Evolutionary conservation across 306 rosid genomes (phyloP), one percentile per base, ranked within the genome.

Genomic region (Dalbergia oliveri): DNA sequence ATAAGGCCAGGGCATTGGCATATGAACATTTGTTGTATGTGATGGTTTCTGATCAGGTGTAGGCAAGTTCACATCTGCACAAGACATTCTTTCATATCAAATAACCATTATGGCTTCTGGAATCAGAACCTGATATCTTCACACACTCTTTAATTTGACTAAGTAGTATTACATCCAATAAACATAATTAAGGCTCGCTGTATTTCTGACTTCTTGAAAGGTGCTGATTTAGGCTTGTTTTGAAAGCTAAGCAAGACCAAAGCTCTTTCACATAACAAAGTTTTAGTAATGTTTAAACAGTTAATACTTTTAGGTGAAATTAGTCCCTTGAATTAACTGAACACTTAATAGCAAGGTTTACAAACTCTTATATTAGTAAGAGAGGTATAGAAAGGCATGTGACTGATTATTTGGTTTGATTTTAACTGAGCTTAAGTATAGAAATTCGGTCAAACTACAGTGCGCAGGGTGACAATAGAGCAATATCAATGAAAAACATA

Each of bases 1-100:
- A 84, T 76, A 81, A 14, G 85, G 84, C 88, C 90, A 90, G 13
- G 92, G 84, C 83, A 85, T 78, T 26, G 90, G 86, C 83, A 62
- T 80, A 82, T 86, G 92, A 78, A 70, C 79, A 77, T 87, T 87
- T 49, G 85, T 73, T 16, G 56, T 6, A 21, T 79, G 69, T 54
- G 85, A 47, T 14, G 70, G 82, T 49, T 35, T 72, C 76, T 82
- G 84, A 80, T 82, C 85, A 62, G 87, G 35, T 49, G 81, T 51
- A 72, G 76, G 66, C 75, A 69, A 51, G 61, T 78, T 85, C 49
- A 31, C 79, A 76, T 89, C 89, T 83, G 88, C 83, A 59, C 10
- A 77, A 51, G 54, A 37, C 45, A 81, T 68, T 72, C 49, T 37
- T 61, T 51, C 12, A 73, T 23, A 81, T 66, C 69, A 74, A 63